Evolutionary conservation across 768 basidiomycete species (phyloP).

Genomic region (Lanmaoa pseudosensibilis): DNA sequence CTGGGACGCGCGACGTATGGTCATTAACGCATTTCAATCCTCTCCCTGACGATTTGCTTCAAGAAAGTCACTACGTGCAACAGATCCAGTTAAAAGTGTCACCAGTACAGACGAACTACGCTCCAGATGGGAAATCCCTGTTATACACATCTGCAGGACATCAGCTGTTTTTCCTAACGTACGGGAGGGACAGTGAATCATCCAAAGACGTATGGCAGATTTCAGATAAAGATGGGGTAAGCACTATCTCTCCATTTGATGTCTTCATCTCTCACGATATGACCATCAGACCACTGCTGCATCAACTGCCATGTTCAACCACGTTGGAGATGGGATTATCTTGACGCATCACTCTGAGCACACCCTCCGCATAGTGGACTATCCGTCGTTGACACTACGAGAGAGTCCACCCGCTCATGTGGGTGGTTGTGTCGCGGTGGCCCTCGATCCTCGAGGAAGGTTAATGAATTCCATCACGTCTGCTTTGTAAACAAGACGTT

Average conservation of each 20-base stretch:
- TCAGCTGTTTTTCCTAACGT: conserved; percentile 60
- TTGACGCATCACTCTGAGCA: conserved; percentile 64
- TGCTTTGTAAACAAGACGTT: not conserved
- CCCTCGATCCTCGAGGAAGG: conserved; percentile 80
- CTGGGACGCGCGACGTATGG: conserved; percentile 82
- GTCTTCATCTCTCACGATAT: not conserved
- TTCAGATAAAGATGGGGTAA: conserved; percentile 34
- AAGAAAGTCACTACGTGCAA: conserved; percentile 73
- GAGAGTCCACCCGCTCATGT: conserved; percentile 75
- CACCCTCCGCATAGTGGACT: conserved; percentile 67
- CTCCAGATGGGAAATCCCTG: conserved; percentile 68
- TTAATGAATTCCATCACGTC: conserved; percentile 21
- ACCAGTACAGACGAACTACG: conserved; percentile 66
- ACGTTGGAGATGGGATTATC: conserved; percentile 70
- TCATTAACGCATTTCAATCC: not conserved
- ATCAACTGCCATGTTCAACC: conserved; percentile 74
- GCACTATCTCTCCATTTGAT: not conserved
- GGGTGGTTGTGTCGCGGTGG: conserved; percentile 74
- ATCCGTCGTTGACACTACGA: conserved; percentile 56
- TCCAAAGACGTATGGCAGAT: conserved; percentile 50
- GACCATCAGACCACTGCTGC: conserved; percentile 44
- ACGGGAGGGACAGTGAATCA: conserved; percentile 53
- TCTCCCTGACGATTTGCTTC: conserved; percentile 9
- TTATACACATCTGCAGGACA: conserved; percentile 62
- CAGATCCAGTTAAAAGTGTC: conserved; percentile 56